Evolutionary conservation across 805 yeast genomes (phyloP), one percentile per base, ranked within the genome.

Genomic region (Lipomyces yamanashiensis): DNA sequence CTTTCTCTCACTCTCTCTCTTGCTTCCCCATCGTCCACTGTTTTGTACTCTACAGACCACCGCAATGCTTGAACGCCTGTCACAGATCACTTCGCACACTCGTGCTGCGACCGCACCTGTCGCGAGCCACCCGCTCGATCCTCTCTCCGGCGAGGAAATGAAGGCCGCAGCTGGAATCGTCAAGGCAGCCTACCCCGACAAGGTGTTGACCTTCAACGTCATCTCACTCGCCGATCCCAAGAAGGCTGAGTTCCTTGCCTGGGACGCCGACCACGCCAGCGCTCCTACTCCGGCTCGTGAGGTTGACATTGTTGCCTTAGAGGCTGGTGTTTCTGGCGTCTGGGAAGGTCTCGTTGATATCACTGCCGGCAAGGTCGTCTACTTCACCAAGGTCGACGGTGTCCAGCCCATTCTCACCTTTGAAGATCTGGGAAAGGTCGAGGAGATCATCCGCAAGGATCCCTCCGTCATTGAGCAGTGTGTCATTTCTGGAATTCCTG

Each of bases 321-420:
- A 70, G 61, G 57, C 59, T 4, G 90, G 85, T 53, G 80, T 78
- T 61, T 76, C 81, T 57, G 92, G 90, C 71, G 81, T 88, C 64
- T 84, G 84, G 71, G 93, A 89, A 74, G 92, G 92, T 75, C 78
- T 84, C 50, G 87, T 87, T 67, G 88, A 86, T 73, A 74, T 88
- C 58, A 78, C 78, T 43, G 75, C 83, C 56, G 76, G 79, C 70
- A 74, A 76, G 53, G 78, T 88, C 40, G 75, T 82, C 54, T 80
- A 81, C 60, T 75, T 82, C 67, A 80, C 80, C 68, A 75, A 80
- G 57, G 74, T 82, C 52, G 84, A 82, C 61, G 89, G 87, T 47
- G 87, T 84, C 55, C 91, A 87, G 76, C 93, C 93, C 67, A 87
- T 87, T 66, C 80, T 88, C 73, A 87, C 92, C 50, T 86, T 87